phyloP scores from a whole-genome alignment of 2,329 filamentous ascomycete genomes.

The Colletotrichum orchidophilum region DNA sequence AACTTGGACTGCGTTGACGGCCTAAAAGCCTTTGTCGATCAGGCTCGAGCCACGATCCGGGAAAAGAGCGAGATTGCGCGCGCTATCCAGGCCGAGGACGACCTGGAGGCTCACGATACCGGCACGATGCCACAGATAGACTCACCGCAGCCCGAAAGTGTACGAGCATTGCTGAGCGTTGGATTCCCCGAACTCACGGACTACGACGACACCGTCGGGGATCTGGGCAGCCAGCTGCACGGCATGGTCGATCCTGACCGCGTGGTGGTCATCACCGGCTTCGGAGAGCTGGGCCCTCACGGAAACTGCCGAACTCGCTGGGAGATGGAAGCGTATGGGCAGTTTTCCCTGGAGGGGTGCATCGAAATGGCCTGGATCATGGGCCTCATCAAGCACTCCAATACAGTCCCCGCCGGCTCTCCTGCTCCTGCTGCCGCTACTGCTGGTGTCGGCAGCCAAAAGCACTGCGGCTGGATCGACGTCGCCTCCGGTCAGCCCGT shows the following conservation, averaged over 20 bases:
- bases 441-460: too few species aligned
- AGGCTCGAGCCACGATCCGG: too few species aligned
- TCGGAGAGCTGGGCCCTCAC: conserved; percentile 95
- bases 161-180: conserved; percentile 96
- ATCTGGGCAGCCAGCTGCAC: conserved; percentile 83
- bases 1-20: too few species aligned
- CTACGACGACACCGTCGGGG: conserved; percentile 86
- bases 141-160: too few species aligned
- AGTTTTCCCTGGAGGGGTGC: conserved; percentile 96
- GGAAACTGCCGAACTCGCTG: conserved; percentile 97
- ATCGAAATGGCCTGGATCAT: conserved; percentile 99
- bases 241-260: conserved; percentile 99
- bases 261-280: conserved; percentile 96
- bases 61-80: too few species aligned
- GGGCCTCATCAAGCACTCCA: conserved; percentile 98
- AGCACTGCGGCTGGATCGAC: conserved; percentile 98
- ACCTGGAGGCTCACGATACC: too few species aligned
- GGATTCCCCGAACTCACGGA: conserved; percentile 90
- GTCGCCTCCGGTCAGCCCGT: conserved; percentile 92
- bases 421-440: too few species aligned
- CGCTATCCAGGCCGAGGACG: too few species aligned
- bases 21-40: too few species aligned
- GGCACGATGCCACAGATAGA: too few species aligned
- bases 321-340: conserved; percentile 98
- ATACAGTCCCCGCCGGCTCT: conserved; percentile 86